A percentile compares a stretch with the other conserved stretches of the same genome.
Conservation (phyloP, 75 land plant genomes). For the Pinus albicaulis region DNA sequence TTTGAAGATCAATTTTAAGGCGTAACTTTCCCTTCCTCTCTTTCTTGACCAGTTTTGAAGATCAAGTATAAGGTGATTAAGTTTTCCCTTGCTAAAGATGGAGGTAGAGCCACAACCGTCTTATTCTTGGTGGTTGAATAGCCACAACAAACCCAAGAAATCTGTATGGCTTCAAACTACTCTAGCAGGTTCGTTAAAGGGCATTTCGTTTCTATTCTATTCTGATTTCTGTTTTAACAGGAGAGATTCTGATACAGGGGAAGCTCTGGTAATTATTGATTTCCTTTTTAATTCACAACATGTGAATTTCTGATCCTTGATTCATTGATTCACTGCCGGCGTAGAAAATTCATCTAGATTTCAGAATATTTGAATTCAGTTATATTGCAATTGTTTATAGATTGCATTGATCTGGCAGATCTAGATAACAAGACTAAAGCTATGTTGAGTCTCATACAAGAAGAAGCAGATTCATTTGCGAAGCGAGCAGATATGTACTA, state of each 20-base stretch:
- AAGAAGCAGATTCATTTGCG: conserved; percentile 91
- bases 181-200: neutral
- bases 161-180: conserved; percentile 32
- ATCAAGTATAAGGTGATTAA: neutral
- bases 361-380: too few species aligned
- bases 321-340: too few species aligned
- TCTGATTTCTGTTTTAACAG: neutral
- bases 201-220: neutral
- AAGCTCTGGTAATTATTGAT: neutral
- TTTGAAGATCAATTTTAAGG: neutral
- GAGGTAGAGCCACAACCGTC: conserved; percentile 1
- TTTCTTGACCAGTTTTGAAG: conserved; percentile 6
- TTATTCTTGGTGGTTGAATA: conserved; percentile 44
- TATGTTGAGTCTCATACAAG: conserved; percentile 78
- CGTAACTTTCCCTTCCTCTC: neutral
- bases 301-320: too few species aligned
- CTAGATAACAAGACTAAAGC: conserved; percentile 66
- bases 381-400: neutral
- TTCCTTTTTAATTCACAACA: neutral
- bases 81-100: neutral
- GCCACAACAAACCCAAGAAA: conserved; percentile 25
- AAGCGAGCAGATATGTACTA: conserved; percentile 90
- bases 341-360: too few species aligned
- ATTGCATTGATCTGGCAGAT: conserved; percentile 27
- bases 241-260: neutral